Percentiles rank a stretch among this genome's conserved stretches.
phyloP scores from a whole-genome alignment of 345 rosid species.

The Populus tremula region DNA sequence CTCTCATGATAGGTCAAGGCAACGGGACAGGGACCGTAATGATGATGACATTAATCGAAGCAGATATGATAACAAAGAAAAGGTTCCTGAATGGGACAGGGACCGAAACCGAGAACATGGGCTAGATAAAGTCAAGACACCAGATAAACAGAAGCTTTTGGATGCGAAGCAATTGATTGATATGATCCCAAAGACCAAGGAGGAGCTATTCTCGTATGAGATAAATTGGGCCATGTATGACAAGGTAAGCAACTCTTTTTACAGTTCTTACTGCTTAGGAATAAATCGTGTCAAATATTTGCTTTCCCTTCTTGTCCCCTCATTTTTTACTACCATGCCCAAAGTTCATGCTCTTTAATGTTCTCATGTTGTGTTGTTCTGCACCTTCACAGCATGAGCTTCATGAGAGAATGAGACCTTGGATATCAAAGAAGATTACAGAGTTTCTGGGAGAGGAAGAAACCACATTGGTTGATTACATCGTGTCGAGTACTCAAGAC shows the following conservation, averaged over 20 bases:
- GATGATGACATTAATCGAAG: conserved; percentile 43
- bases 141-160: conserved; percentile 78
- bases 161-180: conserved; percentile 97
- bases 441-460: conserved; percentile 98
- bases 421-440: conserved; percentile 93
- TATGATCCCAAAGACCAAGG: conserved; percentile 97
- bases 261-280: neutral
- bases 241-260: conserved; percentile 48
- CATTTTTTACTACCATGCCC: neutral
- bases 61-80: conserved; percentile 55
- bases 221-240: conserved; percentile 90
- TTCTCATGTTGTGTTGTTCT: conserved; percentile 6
- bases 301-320: neutral
- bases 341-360: neutral
- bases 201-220: conserved; percentile 82
- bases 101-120: conserved; percentile 64
- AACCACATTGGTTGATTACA: conserved; percentile 79
- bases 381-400: conserved; percentile 53
- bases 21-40: conserved; percentile 61
- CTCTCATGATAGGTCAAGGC: conserved; percentile 63
- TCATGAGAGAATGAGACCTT: conserved; percentile 95
- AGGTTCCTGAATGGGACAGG: conserved; percentile 40
- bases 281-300: conserved; percentile 1
- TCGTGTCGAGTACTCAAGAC: conserved; percentile 74
- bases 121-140: conserved; percentile 52